These are phyloP conservation scores for Yarrowia deformans DNA, from an alignment of 805 yeast species.

Conservation along the genomic window DNA sequence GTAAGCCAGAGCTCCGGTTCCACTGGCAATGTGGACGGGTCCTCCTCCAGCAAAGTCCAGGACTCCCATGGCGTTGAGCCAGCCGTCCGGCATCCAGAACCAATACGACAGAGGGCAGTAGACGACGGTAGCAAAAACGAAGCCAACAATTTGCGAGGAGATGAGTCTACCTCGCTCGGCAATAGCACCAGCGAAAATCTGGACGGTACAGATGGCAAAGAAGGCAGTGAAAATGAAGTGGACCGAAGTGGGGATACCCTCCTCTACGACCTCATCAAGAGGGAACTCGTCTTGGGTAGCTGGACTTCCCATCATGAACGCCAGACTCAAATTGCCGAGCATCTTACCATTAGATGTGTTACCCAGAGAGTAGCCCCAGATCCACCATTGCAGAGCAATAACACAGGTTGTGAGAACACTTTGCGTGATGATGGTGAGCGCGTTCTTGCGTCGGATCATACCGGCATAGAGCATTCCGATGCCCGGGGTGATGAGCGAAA, in stretches of 20 bases:
- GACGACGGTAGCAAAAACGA: slow-evolving; percentile 93
- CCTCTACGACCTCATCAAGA: slow-evolving; percentile 1
- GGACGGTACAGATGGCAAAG: slow-evolving; percentile 94
- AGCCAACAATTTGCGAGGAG: slow-evolving; percentile 94
- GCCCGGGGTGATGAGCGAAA: slow-evolving; percentile 91
- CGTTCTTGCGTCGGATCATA: slow-evolving; percentile 93
- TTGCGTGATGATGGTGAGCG: slow-evolving; percentile 91
- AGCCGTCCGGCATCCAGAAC: slow-evolving; percentile 96
- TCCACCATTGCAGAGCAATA: slow-evolving; percentile 93
- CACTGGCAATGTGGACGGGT: slow-evolving; percentile 94
- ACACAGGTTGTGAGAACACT: slow-evolving; percentile 86
- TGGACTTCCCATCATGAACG: slow-evolving; percentile 47
- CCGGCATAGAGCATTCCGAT: slow-evolving; percentile 94
- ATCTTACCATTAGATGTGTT: slow-evolving; percentile 61
- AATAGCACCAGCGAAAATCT: slow-evolving; percentile 96
- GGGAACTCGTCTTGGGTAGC: slow-evolving; percentile 4
- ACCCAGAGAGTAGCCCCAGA: slow-evolving; percentile 95
- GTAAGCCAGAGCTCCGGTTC: slow-evolving; percentile 93
- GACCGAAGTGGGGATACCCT: slow-evolving; percentile 80
- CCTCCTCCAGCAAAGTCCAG: slow-evolving; percentile 99
- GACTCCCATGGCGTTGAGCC: slow-evolving; percentile 83
- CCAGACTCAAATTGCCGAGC: slow-evolving; percentile 62
- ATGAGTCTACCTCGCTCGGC: slow-evolving; percentile 96
- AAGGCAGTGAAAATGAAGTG: slow-evolving; percentile 93
- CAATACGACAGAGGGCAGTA: slow-evolving; percentile 96